Base-by-base conservation (phyloP, 129 eudicot species). In the Cynara cardunculus region DNA sequence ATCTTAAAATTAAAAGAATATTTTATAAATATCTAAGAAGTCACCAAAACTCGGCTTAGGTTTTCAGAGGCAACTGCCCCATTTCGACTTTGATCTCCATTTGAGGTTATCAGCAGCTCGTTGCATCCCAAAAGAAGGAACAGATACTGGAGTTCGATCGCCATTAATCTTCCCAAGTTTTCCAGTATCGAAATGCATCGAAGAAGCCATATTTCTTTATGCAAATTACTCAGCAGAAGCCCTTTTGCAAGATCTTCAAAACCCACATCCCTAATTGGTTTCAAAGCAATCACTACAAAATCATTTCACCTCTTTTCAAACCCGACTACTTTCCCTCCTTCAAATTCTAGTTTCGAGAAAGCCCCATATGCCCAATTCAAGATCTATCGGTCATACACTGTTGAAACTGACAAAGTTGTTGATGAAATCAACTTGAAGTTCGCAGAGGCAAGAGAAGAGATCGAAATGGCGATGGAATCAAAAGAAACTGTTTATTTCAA, bases 381-480 rank as follows among this genome's bases (percentile, higher is more conserved):
- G 2, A 72, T 77, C 66, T 61, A 3, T 62, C 80, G 80, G 2
- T 37, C 74, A 0, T 91, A 85, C 87, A 84, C 89, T 37, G 90
- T 41, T 25, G 96, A 94, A 35, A 87, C 87, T 7, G 89, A 90
- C 86, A 92, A 80, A 82, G 89, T 77, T 53, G 96, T 94, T 5
- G 99, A 94, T 71, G 90, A 89, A 69, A 94, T 94, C 30, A 94
- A 94, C 87, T 80, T 89, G 62, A 94, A 94, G 80, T 94, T 94
- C 34, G 97, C 96, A 16, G 99, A 92, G 82, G 99, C 99, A 4
- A 89, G 99, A 35, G 97, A 92, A 75, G 99, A 94, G 94, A 94
- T 92, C 53, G 99, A 94, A 78, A 81, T 87, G 83, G 99, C 99
- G 2, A 77, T 94, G 90, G 97, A 94, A 7, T 94, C 98, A 0